Evolutionary conservation across 129 eudicot genomes (phyloP).

Genomic region (Flaveria brownii): DNA sequence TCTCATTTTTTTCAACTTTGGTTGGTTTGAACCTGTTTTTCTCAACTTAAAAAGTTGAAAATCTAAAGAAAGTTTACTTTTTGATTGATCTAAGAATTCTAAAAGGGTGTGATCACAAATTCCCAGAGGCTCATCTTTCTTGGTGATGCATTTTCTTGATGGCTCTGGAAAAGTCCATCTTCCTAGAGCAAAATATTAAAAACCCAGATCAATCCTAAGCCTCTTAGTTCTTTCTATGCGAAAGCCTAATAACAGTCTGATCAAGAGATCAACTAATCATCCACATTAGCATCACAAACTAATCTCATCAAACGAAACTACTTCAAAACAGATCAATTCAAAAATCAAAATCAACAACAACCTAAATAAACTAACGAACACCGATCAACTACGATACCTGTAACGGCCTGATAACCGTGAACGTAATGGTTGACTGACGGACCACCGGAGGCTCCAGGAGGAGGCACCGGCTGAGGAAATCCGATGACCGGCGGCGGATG

Average conservation of each 20-base stretch:
- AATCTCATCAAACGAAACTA: background rate
- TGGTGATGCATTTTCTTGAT: constrained; percentile 34
- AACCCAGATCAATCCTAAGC: constrained; percentile 19
- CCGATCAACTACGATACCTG: constrained; percentile 43
- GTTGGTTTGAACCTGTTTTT: constrained; percentile 23
- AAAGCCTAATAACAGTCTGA: background rate
- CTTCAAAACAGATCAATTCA: background rate
- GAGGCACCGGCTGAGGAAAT: constrained; percentile 90
- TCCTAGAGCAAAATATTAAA: constrained; percentile 15
- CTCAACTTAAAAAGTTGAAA: constrained; percentile 22
- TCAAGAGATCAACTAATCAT: background rate
- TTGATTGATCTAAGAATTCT: constrained; percentile 27
- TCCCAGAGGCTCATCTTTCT: constrained; percentile 37
- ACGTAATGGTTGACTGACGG: constrained; percentile 49
- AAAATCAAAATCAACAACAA: background rate
- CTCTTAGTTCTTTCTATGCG: background rate
- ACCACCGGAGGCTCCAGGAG: constrained; percentile 68
- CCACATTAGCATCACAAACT: constrained; percentile 6
- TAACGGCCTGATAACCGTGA: constrained; percentile 79
- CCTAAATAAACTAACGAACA: background rate
- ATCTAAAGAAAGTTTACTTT: constrained; percentile 30
- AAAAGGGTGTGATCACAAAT: constrained; percentile 28
- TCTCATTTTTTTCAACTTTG: constrained; percentile 2
- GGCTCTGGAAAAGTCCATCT: constrained; percentile 21
- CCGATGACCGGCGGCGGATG: constrained; percentile 52